Conservation (phyloP, 179 eudicot species). For the Sideroxylon spinosum region DNA sequence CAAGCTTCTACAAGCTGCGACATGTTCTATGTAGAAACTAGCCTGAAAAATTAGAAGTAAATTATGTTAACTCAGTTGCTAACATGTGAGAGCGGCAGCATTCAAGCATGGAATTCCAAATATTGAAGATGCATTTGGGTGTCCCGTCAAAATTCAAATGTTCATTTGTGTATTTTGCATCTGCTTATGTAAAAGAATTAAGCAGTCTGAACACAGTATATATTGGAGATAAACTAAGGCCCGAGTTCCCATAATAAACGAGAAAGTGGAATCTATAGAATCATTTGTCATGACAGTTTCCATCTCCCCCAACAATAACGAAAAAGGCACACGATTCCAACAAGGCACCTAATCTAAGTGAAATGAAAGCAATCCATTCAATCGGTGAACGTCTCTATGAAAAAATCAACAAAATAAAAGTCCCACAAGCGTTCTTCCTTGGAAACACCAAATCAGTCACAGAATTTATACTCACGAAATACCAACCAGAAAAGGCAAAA, state of each 20-base stretch:
- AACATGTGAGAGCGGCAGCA: not conserved
- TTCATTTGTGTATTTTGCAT: not conserved
- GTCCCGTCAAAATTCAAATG: not conserved
- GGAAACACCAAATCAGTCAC: no score
- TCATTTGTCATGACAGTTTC: not conserved
- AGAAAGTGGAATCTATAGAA: not conserved
- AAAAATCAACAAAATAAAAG: no score
- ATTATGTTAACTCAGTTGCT: not conserved
- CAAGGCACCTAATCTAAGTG: no score
- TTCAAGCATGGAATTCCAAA: not conserved
- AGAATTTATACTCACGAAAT: no score
- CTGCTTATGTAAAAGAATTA: not conserved
- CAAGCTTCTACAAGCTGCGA: conserved; percentile 29
- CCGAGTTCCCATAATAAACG: not conserved
- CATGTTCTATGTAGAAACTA: conserved; percentile 19
- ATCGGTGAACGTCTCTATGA: no score
- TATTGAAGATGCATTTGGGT: not conserved
- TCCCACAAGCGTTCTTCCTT: no score
- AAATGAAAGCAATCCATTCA: no score
- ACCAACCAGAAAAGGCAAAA: no score
- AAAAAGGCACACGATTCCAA: no score
- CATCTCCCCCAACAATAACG: not conserved
- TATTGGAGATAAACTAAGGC: not conserved
- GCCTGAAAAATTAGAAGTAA: conserved; percentile 13
- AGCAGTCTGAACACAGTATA: not conserved